Evolutionary conservation across 1,139 yeast species (phyloP), one percentile per base, ranked within the genome.

Genomic region (Candida labiduridarum): DNA sequence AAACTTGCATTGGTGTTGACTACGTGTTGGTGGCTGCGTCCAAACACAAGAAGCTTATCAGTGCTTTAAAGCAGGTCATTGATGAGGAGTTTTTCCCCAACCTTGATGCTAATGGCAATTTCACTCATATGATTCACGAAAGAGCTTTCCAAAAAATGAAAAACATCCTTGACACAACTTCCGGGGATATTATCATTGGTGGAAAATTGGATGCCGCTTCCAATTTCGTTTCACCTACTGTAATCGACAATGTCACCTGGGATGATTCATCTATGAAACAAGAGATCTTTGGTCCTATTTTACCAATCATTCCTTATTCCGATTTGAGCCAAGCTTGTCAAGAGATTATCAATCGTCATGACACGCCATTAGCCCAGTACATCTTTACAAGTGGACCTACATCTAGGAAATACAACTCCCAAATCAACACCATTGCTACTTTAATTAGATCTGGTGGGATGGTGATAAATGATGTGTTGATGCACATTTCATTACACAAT

Each of bases 1-100:
- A 90, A 68, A 84, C 94, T 1, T 90, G 97, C 72, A 89, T 89
- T 43, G 89, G 96, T 2, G 87, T 91, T 7, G 98, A 92, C 68
- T 92, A 90, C 61, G 72, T 87, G 8, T 63, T 89, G 46, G 85
- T 85, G 30, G 89, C 86, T 54, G 81, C 79, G 44, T 68, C 76
- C 1, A 66, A 83, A 29, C 81, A 83, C 58, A 79, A 74, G 14
- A 71, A 79, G 56, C 79, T 89, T 49, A 68, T 83, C 3, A 59
- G 60, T 2, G 75, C 67, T 16, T 62, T 87, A 19, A 61, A 82
- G 35, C 62, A 75, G 25, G 61, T 59, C 31, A 58, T 60, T 14
- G 66, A 71, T 12, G 75, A 76, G 41, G 51, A 52, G 36, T 77
- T 83, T 52, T 84, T 69, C 63, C 57, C 59, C 3, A 45, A 53